These are phyloP conservation scores for Patellifolia procumbens DNA, from an alignment of 179 eudicot genomes.

Conservation along the genomic window DNA sequence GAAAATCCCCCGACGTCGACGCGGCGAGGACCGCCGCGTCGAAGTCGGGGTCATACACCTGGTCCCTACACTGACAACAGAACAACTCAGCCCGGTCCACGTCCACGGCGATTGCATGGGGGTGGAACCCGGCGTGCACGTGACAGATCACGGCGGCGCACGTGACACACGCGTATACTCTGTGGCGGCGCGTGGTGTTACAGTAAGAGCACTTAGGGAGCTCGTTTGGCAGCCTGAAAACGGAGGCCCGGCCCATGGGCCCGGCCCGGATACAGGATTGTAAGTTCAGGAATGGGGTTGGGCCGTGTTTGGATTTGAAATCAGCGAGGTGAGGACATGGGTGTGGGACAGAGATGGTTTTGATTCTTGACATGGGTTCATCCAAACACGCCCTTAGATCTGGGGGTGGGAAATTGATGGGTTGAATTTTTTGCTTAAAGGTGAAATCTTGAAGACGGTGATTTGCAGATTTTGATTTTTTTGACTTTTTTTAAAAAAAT, in stretches of 20 bases:
- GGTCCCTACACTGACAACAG: slow-evolving; percentile 57
- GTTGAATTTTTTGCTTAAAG: too few species aligned
- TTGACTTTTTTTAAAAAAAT: too few species aligned
- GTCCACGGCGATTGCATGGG: slow-evolving; percentile 57
- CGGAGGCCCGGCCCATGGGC: slow-evolving; percentile 55
- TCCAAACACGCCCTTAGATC: background rate
- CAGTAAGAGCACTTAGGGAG: slow-evolving; percentile 43
- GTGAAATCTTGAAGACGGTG: too few species aligned
- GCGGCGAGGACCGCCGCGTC: too few species aligned
- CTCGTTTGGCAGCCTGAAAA: slow-evolving; percentile 44
- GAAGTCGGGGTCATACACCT: slow-evolving; percentile 64
- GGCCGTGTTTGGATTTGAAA: slow-evolving; percentile 46
- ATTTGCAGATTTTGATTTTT: too few species aligned
- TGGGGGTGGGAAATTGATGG: too few species aligned
- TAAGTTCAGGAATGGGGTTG: slow-evolving; percentile 46
- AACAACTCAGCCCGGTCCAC: slow-evolving; percentile 57
- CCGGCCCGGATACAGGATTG: slow-evolving; percentile 48
- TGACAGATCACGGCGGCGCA: slow-evolving; percentile 56
- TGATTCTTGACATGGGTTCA: slow-evolving; percentile 20
- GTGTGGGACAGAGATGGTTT: background rate
- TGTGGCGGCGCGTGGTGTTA: slow-evolving; percentile 21
- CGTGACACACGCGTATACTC: slow-evolving; percentile 56
- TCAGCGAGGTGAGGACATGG: slow-evolving; percentile 52
- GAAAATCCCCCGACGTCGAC: too few species aligned
- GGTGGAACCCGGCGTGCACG: slow-evolving; percentile 45